Conservation (phyloP, 352 stramenopile genomes). For the Chrysophaeum taylorii region DNA sequence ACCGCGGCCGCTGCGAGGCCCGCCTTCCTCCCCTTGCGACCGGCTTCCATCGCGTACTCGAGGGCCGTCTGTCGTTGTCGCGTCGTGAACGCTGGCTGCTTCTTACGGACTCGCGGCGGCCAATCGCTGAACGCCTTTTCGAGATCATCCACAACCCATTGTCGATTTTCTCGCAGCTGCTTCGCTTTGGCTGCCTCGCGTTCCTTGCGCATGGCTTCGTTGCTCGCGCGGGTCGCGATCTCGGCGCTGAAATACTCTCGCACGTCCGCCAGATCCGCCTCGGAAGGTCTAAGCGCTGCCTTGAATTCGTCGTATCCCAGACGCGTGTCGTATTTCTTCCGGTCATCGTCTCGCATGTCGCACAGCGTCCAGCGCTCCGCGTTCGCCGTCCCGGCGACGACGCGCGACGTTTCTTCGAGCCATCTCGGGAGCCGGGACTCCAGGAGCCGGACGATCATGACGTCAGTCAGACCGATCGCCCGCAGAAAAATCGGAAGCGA, state of each 20-base stretch:
- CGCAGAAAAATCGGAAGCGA: too few relatives aligned
- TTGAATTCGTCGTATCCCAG: background rate
- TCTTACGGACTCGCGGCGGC: background rate
- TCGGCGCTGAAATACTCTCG: background rate
- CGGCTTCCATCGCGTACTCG: background rate
- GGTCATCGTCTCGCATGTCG: background rate
- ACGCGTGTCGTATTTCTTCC: background rate
- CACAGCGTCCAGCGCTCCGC: background rate
- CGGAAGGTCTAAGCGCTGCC: background rate
- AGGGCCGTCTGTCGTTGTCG: background rate
- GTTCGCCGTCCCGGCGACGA: constrained; percentile 10
- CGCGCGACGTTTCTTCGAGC: background rate
- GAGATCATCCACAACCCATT: background rate
- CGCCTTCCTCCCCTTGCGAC: background rate
- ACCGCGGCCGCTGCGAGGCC: background rate
- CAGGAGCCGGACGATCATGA: background rate
- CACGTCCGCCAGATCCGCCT: background rate
- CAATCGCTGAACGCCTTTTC: background rate
- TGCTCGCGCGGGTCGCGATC: background rate
- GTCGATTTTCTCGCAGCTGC: background rate
- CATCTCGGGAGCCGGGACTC: background rate
- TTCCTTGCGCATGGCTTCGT: background rate
- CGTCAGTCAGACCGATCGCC: background rate
- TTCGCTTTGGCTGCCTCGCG: background rate
- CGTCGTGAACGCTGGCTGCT: background rate